A percentile compares a stretch with the other conserved stretches of the same genome.
These are phyloP conservation scores for Tetrapyrgos nigripes DNA, from an alignment of 1,284 basidiomycete species.

Conservation along the genomic window DNA sequence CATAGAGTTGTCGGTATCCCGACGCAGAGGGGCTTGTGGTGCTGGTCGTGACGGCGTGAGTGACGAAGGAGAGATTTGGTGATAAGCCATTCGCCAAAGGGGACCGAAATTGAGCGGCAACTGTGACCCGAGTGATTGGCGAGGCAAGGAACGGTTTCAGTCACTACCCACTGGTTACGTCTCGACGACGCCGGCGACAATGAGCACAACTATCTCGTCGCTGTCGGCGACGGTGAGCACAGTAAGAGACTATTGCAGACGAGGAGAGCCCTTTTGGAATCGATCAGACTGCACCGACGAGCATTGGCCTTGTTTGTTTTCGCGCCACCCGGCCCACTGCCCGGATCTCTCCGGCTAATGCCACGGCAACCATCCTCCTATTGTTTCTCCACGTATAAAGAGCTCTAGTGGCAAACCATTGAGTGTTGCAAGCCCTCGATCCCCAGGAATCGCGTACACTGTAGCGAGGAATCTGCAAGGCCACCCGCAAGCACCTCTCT, in stretches of 20 bases:
- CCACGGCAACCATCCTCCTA: too few relatives aligned
- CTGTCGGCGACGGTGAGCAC: slow-evolving; percentile 3
- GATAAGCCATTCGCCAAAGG: slow-evolving; percentile 14
- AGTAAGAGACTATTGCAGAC: background rate
- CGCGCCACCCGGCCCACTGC: too few relatives aligned
- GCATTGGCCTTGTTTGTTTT: too few relatives aligned
- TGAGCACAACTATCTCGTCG: slow-evolving; percentile 1
- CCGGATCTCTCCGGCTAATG: too few relatives aligned
- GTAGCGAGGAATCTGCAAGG: too few relatives aligned
- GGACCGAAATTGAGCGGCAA: background rate
- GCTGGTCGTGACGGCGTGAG: slow-evolving; percentile 56
- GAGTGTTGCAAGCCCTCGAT: too few relatives aligned
- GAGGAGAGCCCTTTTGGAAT: background rate
- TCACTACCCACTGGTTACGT: background rate
- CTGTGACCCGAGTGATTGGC: background rate
- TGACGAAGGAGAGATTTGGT: slow-evolving; percentile 18
- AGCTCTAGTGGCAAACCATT: too few relatives aligned
- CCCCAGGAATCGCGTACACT: too few relatives aligned
- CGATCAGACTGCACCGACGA: background rate
- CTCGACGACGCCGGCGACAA: background rate
- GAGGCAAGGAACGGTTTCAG: background rate
- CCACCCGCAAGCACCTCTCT: too few relatives aligned
- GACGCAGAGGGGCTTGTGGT: slow-evolving; percentile 66
- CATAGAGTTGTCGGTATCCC: slow-evolving; percentile 44
- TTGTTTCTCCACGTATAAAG: too few relatives aligned